Percentiles rank a stretch among this genome's conserved stretches.
Evolutionary conservation across 2,329 filamentous ascomycete genomes (phyloP).

Genomic region (Grosmannia huntii): DNA sequence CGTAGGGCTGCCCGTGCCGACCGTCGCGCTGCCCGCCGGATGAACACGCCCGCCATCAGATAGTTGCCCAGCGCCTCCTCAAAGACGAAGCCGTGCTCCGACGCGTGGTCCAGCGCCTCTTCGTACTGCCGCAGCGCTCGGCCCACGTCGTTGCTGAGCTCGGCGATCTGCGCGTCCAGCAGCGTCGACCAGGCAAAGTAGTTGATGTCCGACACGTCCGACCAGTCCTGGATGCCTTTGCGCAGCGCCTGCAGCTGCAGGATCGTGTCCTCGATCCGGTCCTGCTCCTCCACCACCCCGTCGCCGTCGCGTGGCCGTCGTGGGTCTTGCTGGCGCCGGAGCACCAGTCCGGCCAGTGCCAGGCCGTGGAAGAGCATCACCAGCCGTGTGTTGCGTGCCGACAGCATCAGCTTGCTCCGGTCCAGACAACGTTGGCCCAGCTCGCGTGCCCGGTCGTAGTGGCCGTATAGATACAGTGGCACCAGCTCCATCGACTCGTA

Average conservation of each 20-base stretch:
- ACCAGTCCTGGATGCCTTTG: constrained; percentile 51
- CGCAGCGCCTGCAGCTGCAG: constrained; percentile 40
- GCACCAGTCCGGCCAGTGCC: constrained; percentile 37
- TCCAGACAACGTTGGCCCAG: constrained; percentile 38
- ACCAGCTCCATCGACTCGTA: constrained; percentile 56
- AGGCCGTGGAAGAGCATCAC: constrained; percentile 49
- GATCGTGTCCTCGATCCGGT: constrained; percentile 31
- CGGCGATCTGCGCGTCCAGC: constrained; percentile 55
- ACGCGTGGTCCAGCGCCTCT: constrained; percentile 56
- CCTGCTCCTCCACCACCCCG: constrained; percentile 21
- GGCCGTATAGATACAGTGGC: constrained; percentile 49
- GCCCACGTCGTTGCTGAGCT: constrained; percentile 45
- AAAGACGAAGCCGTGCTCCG: constrained; percentile 51
- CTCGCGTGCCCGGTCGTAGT: constrained; percentile 46
- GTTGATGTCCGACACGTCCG: constrained; percentile 53
- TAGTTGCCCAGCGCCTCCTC: constrained; percentile 65
- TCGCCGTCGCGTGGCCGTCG: constrained; percentile 22
- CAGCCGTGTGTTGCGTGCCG: constrained; percentile 42
- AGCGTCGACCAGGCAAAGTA: constrained; percentile 58
- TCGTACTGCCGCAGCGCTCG: constrained; percentile 54
- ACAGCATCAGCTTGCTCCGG: constrained; percentile 40
- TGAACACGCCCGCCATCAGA: constrained; percentile 58
- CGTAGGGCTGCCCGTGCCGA: constrained; percentile 57
- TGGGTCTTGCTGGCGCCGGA: constrained; percentile 36
- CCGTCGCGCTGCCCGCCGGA: constrained; percentile 50